A percentile compares a stretch with the other conserved stretches of the same genome.
These are phyloP conservation scores for Candida mattraensis DNA, from an alignment of 805 yeast genomes.

Conservation along the genomic window DNA sequence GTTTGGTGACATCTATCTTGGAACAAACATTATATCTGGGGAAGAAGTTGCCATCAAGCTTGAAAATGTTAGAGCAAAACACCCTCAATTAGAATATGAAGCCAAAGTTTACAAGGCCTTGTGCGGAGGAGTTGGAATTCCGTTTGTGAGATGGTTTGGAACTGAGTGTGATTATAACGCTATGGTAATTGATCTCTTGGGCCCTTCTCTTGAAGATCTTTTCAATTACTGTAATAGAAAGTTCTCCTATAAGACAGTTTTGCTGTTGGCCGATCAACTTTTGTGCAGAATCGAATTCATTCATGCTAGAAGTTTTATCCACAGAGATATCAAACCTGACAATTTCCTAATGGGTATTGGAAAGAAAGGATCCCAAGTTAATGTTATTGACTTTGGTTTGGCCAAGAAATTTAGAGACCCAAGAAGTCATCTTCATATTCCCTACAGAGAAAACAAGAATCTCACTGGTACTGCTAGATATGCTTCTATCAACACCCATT, in stretches of 20 bases:
- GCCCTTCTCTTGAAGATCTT: conserved; percentile 92
- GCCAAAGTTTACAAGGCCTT: conserved; percentile 93
- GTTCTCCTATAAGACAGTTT: conserved; percentile 89
- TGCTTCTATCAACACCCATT: conserved; percentile 91
- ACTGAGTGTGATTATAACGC: conserved; percentile 96
- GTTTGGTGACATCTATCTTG: conserved; percentile 93
- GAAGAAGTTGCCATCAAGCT: conserved; percentile 97
- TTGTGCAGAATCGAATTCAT: conserved; percentile 92
- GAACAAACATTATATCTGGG: conserved; percentile 91
- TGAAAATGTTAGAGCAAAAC: conserved; percentile 86
- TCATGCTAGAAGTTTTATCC: conserved; percentile 90
- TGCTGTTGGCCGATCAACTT: conserved; percentile 90
- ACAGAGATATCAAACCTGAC: conserved; percentile 82
- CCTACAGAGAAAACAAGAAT: conserved; percentile 94
- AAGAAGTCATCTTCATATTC: conserved; percentile 89
- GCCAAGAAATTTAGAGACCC: conserved; percentile 95
- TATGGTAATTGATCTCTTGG: conserved; percentile 92
- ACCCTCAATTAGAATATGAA: conserved; percentile 96
- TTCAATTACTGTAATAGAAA: conserved; percentile 95
- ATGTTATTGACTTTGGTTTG: conserved; percentile 90
- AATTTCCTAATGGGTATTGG: conserved; percentile 88
- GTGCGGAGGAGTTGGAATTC: conserved; percentile 96
- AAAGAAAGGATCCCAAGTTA: conserved; percentile 90
- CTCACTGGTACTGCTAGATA: conserved; percentile 97
- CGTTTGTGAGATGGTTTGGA: conserved; percentile 96